phyloP scores from a whole-genome alignment of 176 grass and related monocot species.

The Cocos nucifera region DNA sequence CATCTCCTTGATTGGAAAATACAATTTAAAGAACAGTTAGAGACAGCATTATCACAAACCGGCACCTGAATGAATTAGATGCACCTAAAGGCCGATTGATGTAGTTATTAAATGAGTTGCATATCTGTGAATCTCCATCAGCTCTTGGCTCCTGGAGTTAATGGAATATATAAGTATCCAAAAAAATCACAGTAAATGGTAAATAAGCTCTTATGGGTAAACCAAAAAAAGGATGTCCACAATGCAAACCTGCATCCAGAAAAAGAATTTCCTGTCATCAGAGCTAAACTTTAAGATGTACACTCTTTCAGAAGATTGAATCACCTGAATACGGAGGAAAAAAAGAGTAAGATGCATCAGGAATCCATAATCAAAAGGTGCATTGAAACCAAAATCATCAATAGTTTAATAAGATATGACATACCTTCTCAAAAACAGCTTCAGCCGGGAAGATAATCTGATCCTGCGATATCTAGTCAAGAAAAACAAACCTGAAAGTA shows the following conservation, averaged over 20 bases:
- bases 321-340: slow-evolving; percentile 49
- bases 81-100: slow-evolving; percentile 82
- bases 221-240: too few relatives aligned
- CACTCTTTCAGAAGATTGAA: slow-evolving; percentile 77
- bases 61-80: slow-evolving; percentile 13
- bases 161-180: neutral
- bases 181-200: neutral
- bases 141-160: slow-evolving; percentile 55
- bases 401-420: neutral
- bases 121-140: slow-evolving; percentile 58
- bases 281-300: slow-evolving; percentile 90
- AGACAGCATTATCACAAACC: slow-evolving; percentile 14
- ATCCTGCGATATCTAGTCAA: slow-evolving; percentile 65
- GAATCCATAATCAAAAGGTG: slow-evolving; percentile 2
- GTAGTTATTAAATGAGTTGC: slow-evolving; percentile 62
- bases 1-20: slow-evolving; percentile 38
- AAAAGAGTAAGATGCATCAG: slow-evolving; percentile 5
- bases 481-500: slow-evolving; percentile 2
- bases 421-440: slow-evolving; percentile 93
- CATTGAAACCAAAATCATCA: neutral
- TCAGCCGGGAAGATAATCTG: slow-evolving; percentile 96
- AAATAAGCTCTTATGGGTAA: neutral
- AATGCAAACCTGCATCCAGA: slow-evolving; percentile 85
- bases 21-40: slow-evolving; percentile 8
- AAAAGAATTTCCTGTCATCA: slow-evolving; percentile 81